These are phyloP conservation scores for Grosmannia penicillata DNA, from an alignment of 2,329 filamentous ascomycete species.

Conservation along the genomic window DNA sequence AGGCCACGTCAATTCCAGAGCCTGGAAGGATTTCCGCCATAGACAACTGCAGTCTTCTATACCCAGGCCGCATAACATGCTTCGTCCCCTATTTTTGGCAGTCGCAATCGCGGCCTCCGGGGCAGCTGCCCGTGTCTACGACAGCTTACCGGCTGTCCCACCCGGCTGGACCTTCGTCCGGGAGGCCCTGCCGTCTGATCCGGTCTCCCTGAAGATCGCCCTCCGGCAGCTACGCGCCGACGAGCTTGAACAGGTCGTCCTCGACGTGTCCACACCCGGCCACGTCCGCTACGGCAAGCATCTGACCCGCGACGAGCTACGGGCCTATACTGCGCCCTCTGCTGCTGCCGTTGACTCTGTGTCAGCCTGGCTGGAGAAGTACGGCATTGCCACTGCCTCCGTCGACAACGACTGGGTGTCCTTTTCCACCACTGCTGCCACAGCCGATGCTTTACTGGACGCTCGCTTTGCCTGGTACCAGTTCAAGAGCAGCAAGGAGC, in stretches of 20 bases:
- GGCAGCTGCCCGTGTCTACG: conserved; percentile 19
- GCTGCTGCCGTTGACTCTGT: conserved; percentile 31
- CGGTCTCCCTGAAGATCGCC: conserved; percentile 32
- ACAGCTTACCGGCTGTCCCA: conserved; percentile 20
- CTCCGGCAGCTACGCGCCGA: conserved; percentile 31
- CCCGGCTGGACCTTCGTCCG: conserved; percentile 22
- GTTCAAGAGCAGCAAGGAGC: conserved; percentile 23
- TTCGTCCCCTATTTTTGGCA: conserved; percentile 11
- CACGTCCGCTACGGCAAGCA: conserved; percentile 46
- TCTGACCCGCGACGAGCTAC: conserved; percentile 44
- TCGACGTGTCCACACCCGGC: conserved; percentile 46
- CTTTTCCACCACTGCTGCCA: conserved; percentile 34
- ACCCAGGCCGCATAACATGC: too few species aligned
- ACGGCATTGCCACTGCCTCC: conserved; percentile 29
- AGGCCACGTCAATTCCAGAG: too few species aligned
- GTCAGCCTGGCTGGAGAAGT: conserved; percentile 36
- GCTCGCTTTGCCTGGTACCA: conserved; percentile 43
- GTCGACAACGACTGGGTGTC: conserved; percentile 47
- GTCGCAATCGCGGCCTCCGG: conserved; percentile 9
- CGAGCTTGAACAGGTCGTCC: conserved; percentile 40
- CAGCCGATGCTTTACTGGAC: conserved; percentile 39
- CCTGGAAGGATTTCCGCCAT: too few species aligned
- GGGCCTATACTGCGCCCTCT: conserved; percentile 35
- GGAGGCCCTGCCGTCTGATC: conserved; percentile 20
- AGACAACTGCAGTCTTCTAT: too few species aligned